These are phyloP conservation scores for Zymoseptoria passerinii DNA, from an alignment of 2,329 filamentous ascomycete genomes.

Conservation along the genomic window DNA sequence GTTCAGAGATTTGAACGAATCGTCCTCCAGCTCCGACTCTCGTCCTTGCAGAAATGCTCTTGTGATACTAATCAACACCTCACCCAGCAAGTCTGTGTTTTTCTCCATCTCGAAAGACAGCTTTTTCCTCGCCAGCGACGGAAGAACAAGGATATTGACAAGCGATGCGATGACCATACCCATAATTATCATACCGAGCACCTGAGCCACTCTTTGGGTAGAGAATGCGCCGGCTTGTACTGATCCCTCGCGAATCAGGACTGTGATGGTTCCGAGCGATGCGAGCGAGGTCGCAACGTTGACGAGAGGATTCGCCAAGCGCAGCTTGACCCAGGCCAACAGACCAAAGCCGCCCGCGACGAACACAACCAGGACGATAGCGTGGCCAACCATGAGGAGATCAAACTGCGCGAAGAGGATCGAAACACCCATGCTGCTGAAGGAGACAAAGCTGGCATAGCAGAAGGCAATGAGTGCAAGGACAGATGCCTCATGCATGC, in stretches of 20 bases:
- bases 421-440: slow-evolving; percentile 82
- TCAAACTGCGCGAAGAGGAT: slow-evolving; percentile 65
- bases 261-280: slow-evolving; percentile 79
- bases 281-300: slow-evolving; percentile 66
- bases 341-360: slow-evolving; percentile 80
- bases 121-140: slow-evolving; percentile 64
- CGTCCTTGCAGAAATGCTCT: slow-evolving; percentile 74
- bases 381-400: slow-evolving; percentile 64
- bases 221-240: slow-evolving; percentile 77
- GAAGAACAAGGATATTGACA: slow-evolving; percentile 71
- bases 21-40: slow-evolving; percentile 64
- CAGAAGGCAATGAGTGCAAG: slow-evolving; percentile 69
- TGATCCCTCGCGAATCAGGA: slow-evolving; percentile 84
- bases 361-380: slow-evolving; percentile 71
- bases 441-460: slow-evolving; percentile 67
- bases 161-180: slow-evolving; percentile 63
- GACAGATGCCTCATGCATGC: slow-evolving; percentile 78
- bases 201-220: slow-evolving; percentile 70
- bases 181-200: slow-evolving; percentile 75
- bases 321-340: slow-evolving; percentile 46
- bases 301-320: slow-evolving; percentile 32
- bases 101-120: slow-evolving; percentile 66
- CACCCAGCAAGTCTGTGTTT: slow-evolving; percentile 65
- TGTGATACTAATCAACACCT: slow-evolving; percentile 74
- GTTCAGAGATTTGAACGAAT: slow-evolving; percentile 52